Base-by-base conservation (phyloP, 805 yeast species). In the Cyberlindnera suaveolens region DNA sequence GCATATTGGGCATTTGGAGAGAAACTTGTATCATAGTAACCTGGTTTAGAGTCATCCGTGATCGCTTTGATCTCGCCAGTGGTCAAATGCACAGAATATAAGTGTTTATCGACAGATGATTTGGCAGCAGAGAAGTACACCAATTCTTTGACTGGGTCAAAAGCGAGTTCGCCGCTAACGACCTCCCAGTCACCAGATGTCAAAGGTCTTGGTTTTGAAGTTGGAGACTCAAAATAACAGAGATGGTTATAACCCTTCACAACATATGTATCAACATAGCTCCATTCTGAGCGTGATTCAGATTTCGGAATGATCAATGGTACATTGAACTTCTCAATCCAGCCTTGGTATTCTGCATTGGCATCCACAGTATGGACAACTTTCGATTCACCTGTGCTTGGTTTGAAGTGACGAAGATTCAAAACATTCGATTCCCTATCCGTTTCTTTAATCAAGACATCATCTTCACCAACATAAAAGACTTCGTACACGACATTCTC, bases 151-250 rank as follows among this genome's bases (percentile, higher is more conserved):
- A 66, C 68, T 38, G 62, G 62, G 54, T 83, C 86, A 60, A 75
- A 79, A 0, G 80, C 72, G 0, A 82, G 63, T 1, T 81, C 76
- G 11, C 39, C 44, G 2, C 83, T 85, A 41, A 69, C 75, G 9
- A 93, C 95, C 62, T 93, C 99, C 96, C 96, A 93, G 1, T 75
- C 63, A 6, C 99, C 99, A 3, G 65, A 49, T 1, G 93, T 85
- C 36, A 95, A 71, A 18, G 80, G 62, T 3, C 51, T 54, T 4
- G 87, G 87, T 13, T 62, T 58, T 0, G 75, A 46, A 1, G 80
- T 56, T 15, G 74, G 67, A 1, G 85, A 75, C 2, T 85, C 68
- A 57, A 82, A 93, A 63, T 82, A 89, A 0, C 87, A 97, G 47
- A 93, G 68, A 61, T 93, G 99, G 40, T 71, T 71, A 51, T 60